phyloP scores from a whole-genome alignment of 2,329 filamentous ascomycete species.

The Exophiala phaeomuriformis region DNA sequence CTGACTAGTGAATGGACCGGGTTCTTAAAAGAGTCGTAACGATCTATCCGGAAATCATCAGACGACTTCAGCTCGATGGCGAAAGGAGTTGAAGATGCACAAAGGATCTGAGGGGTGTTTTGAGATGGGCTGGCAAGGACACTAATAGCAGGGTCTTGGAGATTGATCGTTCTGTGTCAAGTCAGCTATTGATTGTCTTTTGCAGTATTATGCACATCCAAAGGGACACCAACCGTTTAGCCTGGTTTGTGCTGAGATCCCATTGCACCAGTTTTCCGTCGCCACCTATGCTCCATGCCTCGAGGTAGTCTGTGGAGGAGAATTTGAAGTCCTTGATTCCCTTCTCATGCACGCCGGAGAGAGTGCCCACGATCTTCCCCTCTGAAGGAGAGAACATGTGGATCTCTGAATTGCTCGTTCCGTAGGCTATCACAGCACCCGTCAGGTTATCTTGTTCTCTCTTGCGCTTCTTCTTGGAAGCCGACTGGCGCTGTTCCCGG shows the following conservation, averaged over 20 bases:
- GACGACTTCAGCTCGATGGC: conserved; percentile 38
- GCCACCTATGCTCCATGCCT: conserved; percentile 49
- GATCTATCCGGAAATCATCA: conserved; percentile 33
- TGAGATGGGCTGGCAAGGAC: conserved; percentile 38
- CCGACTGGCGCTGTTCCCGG: conserved; percentile 30
- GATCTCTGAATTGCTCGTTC: conserved; percentile 44
- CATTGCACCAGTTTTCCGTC: conserved; percentile 48
- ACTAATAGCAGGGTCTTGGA: conserved; percentile 38
- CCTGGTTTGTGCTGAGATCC: conserved; percentile 41
- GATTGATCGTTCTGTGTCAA: conserved; percentile 36
- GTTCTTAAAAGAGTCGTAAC: conserved; percentile 45
- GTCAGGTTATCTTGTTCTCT: conserved; percentile 35
- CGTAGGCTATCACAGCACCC: conserved; percentile 44
- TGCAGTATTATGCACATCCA: not conserved
- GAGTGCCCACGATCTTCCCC: conserved; percentile 39
- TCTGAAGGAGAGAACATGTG: conserved; percentile 45
- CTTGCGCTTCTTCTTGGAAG: conserved; percentile 48
- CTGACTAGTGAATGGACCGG: conserved; percentile 42
- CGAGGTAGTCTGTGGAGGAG: conserved; percentile 41
- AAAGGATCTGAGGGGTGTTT: conserved; percentile 40
- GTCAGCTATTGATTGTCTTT: conserved; percentile 2
- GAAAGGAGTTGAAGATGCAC: conserved; percentile 45
- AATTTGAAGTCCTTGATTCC: conserved; percentile 48
- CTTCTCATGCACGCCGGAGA: conserved; percentile 42
- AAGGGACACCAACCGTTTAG: conserved; percentile 35